phyloP scores from a whole-genome alignment of 1,284 basidiomycete genomes.

The Leccinum laetum region DNA sequence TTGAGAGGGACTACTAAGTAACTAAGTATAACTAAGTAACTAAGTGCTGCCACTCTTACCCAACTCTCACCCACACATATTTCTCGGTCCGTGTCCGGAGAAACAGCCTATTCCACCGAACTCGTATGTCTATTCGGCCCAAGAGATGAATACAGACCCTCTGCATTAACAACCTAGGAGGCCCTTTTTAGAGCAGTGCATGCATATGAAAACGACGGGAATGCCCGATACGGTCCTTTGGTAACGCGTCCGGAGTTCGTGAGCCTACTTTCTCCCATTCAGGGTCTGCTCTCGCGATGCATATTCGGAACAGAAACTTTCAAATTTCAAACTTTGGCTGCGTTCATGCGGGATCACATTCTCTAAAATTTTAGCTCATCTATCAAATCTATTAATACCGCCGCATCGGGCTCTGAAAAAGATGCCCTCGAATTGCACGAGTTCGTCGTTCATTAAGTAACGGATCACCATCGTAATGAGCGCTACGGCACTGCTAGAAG shows the following conservation, averaged over 20 bases:
- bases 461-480: background rate
- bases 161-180: background rate
- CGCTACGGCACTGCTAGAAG: background rate
- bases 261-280: background rate
- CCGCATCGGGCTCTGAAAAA: background rate
- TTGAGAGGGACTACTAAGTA: no score
- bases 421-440: background rate
- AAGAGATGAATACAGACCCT: background rate
- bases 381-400: no score
- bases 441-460: background rate
- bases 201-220: background rate
- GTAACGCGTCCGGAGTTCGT: background rate
- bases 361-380: background rate
- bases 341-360: no score
- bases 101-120: background rate
- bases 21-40: no score
- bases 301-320: background rate
- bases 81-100: background rate
- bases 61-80: no score
- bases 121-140: background rate
- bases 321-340: background rate
- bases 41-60: no score
- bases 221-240: background rate
- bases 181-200: background rate
- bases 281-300: constrained; percentile 7